Evolutionary conservation across 2,329 filamentous ascomycete species (phyloP), one percentile per base, ranked within the genome.

Genomic region (Colletotrichum sp.): DNA sequence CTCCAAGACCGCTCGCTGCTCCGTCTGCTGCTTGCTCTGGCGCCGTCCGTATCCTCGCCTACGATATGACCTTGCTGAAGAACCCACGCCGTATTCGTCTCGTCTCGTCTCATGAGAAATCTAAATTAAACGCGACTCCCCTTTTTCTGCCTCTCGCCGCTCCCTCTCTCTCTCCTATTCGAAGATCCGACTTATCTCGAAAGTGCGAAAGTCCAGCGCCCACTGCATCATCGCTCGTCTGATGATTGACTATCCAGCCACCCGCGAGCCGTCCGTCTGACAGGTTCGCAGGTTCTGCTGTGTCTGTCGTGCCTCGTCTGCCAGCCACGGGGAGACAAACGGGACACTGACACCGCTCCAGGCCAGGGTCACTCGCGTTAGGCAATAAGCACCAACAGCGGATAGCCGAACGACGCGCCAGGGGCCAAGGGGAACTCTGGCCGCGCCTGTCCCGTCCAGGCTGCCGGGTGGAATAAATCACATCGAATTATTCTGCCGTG

Each of bases 41-140:
- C 24, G 57, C 48, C 28, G 57, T 52, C 58, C 36, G 57, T 60
- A 63, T 63, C 36, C 57, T 61, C 57, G 55, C 32, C 67, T 61
- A 57, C 67, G 38, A 52, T 32, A 63, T 52, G 58, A n/a, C 48
- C 64, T 68, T 68, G 73, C 24, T 72, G 55, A 58, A 71, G 48
- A 72, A 72, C 57, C 57, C 70, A 68, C 64, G 64, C 73, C 73
- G 73, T 73, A 73, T 75, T 73, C 57, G 73, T 63, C 69, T 75
- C 63, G 32, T 71, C 68, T 64, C 67, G 48, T 70, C 60, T 61
- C 21, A 28, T 38, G 61, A 21, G 61, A 30, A 75, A 57, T 64
- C 28, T 64, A 61, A 66, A 43, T 66, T 58, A 52, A 65, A 68
- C 28, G 21, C 26, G 34, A 28, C 21, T 21, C 43, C n/a, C 43